Evolutionary conservation across 192 early-diverging fungal genomes (phyloP).

Genomic region (Bifiguratus adelaidae): DNA sequence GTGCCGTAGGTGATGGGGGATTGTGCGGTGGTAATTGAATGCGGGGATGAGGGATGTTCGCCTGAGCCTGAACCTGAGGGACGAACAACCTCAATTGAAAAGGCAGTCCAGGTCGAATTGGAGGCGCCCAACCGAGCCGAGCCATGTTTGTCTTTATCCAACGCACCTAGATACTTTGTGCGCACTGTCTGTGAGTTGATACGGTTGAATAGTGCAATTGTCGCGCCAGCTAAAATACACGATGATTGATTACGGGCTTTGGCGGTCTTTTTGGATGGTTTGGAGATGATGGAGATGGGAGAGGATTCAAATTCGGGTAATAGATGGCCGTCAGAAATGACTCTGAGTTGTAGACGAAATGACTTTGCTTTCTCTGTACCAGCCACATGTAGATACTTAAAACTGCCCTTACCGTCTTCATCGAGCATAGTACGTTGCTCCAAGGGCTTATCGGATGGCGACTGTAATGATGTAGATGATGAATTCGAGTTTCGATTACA

Average conservation of each 20-base stretch:
- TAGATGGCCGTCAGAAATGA: slow-evolving; percentile 40
- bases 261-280: slow-evolving; percentile 86
- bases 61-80: background rate
- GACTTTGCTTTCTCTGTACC: slow-evolving; percentile 73
- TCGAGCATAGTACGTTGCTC: slow-evolving; percentile 37
- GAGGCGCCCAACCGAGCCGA: slow-evolving; percentile 44
- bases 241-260: slow-evolving; percentile 69
- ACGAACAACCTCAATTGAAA: slow-evolving; percentile 35
- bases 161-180: slow-evolving; percentile 73
- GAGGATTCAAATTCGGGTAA: slow-evolving; percentile 57
- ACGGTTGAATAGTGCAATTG: slow-evolving; percentile 81
- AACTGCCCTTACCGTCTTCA: slow-evolving; percentile 45
- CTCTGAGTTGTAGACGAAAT: slow-evolving; percentile 58
- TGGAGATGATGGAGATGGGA: slow-evolving; percentile 80
- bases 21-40: slow-evolving; percentile 6
- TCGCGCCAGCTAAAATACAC: slow-evolving; percentile 64
- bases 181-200: slow-evolving; percentile 86
- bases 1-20: slow-evolving; percentile 60
- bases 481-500: too few species aligned
- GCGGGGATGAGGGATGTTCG: background rate
- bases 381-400: slow-evolving; percentile 69
- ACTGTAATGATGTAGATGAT: slow-evolving; percentile 40
- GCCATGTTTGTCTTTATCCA: too few species aligned
- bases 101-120: slow-evolving; percentile 50
- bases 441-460: slow-evolving; percentile 19